phyloP scores from a whole-genome alignment of 2,329 filamentous ascomycete species.

The Didymella arachidicola region DNA sequence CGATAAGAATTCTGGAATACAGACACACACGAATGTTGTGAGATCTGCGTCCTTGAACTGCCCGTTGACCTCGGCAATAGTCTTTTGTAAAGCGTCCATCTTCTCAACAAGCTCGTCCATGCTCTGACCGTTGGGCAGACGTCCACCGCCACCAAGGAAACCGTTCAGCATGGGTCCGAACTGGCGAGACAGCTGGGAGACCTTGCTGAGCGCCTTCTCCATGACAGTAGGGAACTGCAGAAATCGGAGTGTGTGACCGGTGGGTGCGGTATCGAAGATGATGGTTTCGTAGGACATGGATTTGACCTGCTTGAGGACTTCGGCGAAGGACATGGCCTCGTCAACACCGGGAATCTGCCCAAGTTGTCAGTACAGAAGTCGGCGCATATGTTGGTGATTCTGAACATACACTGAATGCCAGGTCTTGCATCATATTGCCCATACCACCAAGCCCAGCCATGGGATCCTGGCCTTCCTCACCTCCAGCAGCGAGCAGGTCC shows the following conservation, averaged over 20 bases:
- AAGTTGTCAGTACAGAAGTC: slow-evolving; percentile 7
- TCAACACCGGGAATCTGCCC: slow-evolving; percentile 93
- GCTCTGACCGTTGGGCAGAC: slow-evolving; percentile 89
- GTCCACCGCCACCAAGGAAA: slow-evolving; percentile 79
- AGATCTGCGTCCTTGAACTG: slow-evolving; percentile 98
- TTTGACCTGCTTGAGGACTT: slow-evolving; percentile 99
- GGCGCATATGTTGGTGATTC: neutral
- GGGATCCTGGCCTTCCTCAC: slow-evolving; percentile 73
- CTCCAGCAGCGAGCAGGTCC: slow-evolving; percentile 83
- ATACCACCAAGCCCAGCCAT: slow-evolving; percentile 73
- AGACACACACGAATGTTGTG: slow-evolving; percentile 97
- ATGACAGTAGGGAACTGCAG: slow-evolving; percentile 97
- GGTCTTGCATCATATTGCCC: slow-evolving; percentile 97
- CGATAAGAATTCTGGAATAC: slow-evolving; percentile 95
- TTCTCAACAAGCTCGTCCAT: slow-evolving; percentile 92
- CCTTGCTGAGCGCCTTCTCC: slow-evolving; percentile 97
- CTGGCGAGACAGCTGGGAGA: slow-evolving; percentile 90
- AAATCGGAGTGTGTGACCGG: slow-evolving; percentile 97
- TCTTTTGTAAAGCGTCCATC: slow-evolving; percentile 90
- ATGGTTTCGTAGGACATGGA: slow-evolving; percentile 98
- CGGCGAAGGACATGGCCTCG: slow-evolving; percentile 99
- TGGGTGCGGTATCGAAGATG: slow-evolving; percentile 98
- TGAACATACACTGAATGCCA: slow-evolving; percentile 84
- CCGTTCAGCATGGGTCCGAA: slow-evolving; percentile 97
- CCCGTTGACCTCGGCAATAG: slow-evolving; percentile 93